Evolutionary conservation across 257 asterid species (phyloP), one percentile per base, ranked within the genome.

Genomic region (Prunella vulgaris): DNA sequence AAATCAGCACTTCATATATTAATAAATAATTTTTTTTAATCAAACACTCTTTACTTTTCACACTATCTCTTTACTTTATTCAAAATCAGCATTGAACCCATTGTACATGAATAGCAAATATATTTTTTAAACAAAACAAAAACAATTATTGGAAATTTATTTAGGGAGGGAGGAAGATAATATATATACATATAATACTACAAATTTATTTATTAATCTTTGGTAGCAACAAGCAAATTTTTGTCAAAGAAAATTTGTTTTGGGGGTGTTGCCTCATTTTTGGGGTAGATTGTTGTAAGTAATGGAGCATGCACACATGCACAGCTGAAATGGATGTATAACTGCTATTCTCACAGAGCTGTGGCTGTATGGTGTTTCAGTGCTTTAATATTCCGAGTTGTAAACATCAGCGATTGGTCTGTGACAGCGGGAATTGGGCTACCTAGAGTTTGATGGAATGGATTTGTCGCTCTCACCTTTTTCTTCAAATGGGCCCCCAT

Each of bases 281-380:
- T 69, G 75, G 60, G 25, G 9, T 64, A 64, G 73, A 66, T 70
- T 62, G 25, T 75, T 81, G 87, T 73, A 66, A 20, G 76, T 21
- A 78, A 57, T 12, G 24, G 35, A 59, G 66, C 73, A 67, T 54
- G 83, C 87, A 80, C 87, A 80, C 84, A 79, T 61, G 85, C 85
- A 64, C 69, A 69, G 59, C 15, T 71, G 84, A 82, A 83, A 64
- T 70, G 32, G 90, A 82, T 83, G 86, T 73, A 82, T 76, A 58
- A 71, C 73, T 80, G 78, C 81, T 44, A 60, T 28, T 52, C 77
- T 75, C 66, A 52, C 48, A 32, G 30, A 57, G 15, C 57, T 64
- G 53, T 64, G 33, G 33, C 25, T 25, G 62, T 18, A 22, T 48
- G 7, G 20, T 40, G 25, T 15, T 71, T 33, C 37, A 27, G 60